Conservation (phyloP, 225 moss, liverwort and hornwort species). For the Thuidium tamariscinum region DNA sequence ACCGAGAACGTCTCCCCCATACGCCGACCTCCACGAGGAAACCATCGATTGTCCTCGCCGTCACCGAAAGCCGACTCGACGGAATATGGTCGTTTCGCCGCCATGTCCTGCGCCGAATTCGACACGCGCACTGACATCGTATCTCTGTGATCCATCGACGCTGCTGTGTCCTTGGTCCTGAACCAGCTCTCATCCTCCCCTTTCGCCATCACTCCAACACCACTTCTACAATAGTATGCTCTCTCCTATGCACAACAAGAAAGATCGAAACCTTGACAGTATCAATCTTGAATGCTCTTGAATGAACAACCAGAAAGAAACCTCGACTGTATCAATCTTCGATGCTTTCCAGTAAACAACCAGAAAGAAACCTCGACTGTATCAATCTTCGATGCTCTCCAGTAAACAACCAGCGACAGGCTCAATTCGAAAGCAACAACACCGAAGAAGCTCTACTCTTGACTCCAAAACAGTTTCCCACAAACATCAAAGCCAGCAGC, state of each 20-base stretch:
- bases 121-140: conserved; percentile 21
- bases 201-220: neutral
- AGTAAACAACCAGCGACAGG: neutral
- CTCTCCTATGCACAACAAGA: neutral
- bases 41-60: conserved; percentile 20
- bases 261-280: neutral
- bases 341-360: no score
- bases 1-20: neutral
- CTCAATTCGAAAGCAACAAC: neutral
- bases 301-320: neutral
- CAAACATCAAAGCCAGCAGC: neutral
- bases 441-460: neutral
- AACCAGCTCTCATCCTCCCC: conserved; percentile 29
- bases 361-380: neutral
- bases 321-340: no score
- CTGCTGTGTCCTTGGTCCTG: neutral
- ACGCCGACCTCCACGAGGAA: neutral
- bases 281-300: neutral
- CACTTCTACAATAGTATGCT: neutral
- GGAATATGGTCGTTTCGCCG: neutral
- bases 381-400: neutral
- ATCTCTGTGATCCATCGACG: neutral
- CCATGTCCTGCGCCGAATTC: neutral
- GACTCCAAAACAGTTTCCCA: neutral
- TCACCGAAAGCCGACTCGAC: neutral